These are phyloP conservation scores for Lolium multiflorum DNA, from an alignment of 176 grass and related monocot genomes.

Conservation along the genomic window DNA sequence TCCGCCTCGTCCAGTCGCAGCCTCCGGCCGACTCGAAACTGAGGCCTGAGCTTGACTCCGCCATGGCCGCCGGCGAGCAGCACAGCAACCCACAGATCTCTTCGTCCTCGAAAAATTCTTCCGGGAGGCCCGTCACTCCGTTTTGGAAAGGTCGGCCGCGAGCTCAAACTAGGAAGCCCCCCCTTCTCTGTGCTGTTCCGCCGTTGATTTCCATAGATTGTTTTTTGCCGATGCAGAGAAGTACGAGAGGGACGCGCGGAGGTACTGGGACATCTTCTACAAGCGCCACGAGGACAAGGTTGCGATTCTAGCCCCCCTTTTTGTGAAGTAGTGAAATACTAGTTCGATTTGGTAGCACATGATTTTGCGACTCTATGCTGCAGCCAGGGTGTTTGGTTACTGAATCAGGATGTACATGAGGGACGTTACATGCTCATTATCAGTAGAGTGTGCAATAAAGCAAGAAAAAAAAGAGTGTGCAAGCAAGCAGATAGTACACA, in stretches of 20 bases:
- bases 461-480: no score
- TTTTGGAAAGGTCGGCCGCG: slow-evolving; percentile 87
- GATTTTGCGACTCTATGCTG: background rate
- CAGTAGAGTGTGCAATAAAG: background rate
- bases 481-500: background rate
- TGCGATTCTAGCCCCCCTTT: background rate
- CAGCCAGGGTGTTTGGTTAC: background rate
- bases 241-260: slow-evolving; percentile 89
- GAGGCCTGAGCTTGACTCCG: background rate
- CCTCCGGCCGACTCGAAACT: slow-evolving; percentile 2
- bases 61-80: slow-evolving; percentile 57
- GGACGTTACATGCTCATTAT: background rate
- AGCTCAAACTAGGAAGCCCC: background rate
- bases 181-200: background rate
- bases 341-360: background rate
- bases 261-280: slow-evolving; percentile 98
- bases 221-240: slow-evolving; percentile 62
- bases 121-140: slow-evolving; percentile 80
- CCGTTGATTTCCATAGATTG: background rate
- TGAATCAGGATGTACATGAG: background rate
- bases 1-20: background rate
- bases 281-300: slow-evolving; percentile 94
- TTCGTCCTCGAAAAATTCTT: slow-evolving; percentile 50
- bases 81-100: slow-evolving; percentile 51
- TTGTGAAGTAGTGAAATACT: background rate